Conservation (phyloP, 2,329 filamentous ascomycete genomes). For the Claviceps pazoutovae region DNA sequence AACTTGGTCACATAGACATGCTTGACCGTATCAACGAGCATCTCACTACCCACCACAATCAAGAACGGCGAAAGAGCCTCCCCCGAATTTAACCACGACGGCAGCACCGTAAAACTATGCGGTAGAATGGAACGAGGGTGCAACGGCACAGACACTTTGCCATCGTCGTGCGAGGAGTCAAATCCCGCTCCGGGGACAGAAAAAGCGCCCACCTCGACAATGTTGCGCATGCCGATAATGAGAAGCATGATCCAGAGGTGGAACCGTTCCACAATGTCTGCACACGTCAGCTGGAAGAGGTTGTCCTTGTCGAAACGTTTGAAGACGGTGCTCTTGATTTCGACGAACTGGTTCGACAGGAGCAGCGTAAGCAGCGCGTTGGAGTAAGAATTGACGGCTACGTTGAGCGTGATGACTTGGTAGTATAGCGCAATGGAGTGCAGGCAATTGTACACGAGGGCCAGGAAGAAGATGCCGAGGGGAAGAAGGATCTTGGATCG, state of each 20-base stretch:
- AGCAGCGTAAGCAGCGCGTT: conserved; percentile 86
- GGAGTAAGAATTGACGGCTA: conserved; percentile 96
- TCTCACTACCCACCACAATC: conserved; percentile 88
- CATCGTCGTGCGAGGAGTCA: conserved; percentile 31
- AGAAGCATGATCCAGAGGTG: conserved; percentile 95
- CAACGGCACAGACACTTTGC: conserved; percentile 42
- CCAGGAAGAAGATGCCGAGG: conserved; percentile 79
- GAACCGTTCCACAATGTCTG: conserved; percentile 92
- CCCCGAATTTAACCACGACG: conserved; percentile 60
- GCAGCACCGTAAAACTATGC: conserved; percentile 79
- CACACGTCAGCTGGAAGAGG: conserved; percentile 88
- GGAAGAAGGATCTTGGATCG: conserved; percentile 83
- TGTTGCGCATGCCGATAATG: conserved; percentile 90
- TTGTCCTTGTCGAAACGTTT: conserved; percentile 99
- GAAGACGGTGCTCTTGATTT: conserved; percentile 97
- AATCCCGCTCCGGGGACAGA: conserved; percentile 44
- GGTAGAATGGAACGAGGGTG: conserved; percentile 67
- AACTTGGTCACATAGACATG: conserved; percentile 98
- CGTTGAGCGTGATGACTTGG: conserved; percentile 93
- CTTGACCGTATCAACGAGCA: conserved; percentile 93
- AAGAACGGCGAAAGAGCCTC: conserved; percentile 88
- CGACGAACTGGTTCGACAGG: conserved; percentile 95
- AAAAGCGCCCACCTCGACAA: conserved; percentile 85
- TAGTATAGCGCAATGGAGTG: conserved; percentile 88
- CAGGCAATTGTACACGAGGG: conserved; percentile 73